These are phyloP conservation scores for Metschnikowia dekortorum DNA, from an alignment of 805 yeast genomes.

Conservation along the genomic window DNA sequence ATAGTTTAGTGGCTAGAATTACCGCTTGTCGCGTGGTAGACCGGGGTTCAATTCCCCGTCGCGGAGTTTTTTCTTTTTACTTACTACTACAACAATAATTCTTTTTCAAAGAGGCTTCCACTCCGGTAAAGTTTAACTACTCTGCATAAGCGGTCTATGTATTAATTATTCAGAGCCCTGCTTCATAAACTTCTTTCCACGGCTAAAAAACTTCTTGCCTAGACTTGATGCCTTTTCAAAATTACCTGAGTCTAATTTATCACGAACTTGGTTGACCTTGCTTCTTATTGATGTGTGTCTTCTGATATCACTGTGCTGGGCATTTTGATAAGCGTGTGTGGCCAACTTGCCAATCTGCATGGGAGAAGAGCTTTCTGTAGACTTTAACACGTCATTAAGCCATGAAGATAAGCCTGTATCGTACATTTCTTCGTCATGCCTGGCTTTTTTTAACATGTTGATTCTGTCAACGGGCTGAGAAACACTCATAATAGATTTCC, in stretches of 20 bases:
- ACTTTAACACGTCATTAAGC: conserved; percentile 45
- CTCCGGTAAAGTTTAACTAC: background rate
- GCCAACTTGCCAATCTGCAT: conserved; percentile 53
- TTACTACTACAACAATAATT: too few species aligned
- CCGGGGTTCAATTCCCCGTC: conserved; percentile 20
- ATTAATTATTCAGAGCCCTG: conserved; percentile 13
- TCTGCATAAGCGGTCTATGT: background rate
- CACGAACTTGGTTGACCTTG: conserved; percentile 51
- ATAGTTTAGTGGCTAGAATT: conserved; percentile 19
- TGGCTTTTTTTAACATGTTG: conserved; percentile 38
- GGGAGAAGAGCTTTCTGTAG: conserved; percentile 27
- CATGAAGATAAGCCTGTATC: conserved; percentile 60
- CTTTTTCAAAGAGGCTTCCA: background rate
- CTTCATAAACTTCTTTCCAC: conserved; percentile 51
- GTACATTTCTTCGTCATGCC: conserved; percentile 37
- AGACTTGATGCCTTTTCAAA: conserved; percentile 49
- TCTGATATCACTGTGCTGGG: conserved; percentile 51
- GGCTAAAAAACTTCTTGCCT: conserved; percentile 51
- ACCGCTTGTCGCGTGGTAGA: conserved; percentile 23
- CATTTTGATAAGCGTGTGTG: conserved; percentile 61
- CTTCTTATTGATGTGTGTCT: conserved; percentile 41
- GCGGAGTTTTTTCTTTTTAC: background rate
- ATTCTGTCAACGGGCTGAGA: conserved; percentile 42
- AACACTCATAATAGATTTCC: conserved; percentile 38
- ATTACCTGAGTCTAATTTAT: conserved; percentile 39